Conservation (phyloP, 371 early-diverging fungal genomes). For the Nematocida major region DNA sequence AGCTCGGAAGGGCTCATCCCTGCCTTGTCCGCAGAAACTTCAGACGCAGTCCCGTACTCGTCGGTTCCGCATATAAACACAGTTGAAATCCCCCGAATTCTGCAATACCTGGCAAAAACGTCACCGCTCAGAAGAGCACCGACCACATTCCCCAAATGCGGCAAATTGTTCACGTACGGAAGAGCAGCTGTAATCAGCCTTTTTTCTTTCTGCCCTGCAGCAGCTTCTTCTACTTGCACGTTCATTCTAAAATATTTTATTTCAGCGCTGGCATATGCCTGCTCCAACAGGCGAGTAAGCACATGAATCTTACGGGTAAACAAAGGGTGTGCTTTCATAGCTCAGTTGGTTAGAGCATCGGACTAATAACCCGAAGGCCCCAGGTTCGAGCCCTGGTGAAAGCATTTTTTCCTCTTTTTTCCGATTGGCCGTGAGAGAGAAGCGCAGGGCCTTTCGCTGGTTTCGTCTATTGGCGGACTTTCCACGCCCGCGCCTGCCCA, state of each 20-base stretch:
- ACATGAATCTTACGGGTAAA: background rate
- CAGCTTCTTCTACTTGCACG: background rate
- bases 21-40: slow-evolving; percentile 80
- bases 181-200: slow-evolving; percentile 85
- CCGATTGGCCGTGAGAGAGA: too few relatives aligned
- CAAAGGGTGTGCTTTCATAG: slow-evolving; percentile 52
- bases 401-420: slow-evolving; percentile 53
- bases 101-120: slow-evolving; percentile 84
- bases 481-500: too few relatives aligned
- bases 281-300: background rate
- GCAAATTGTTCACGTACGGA: slow-evolving; percentile 98
- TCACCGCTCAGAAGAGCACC: slow-evolving; percentile 96
- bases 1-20: slow-evolving; percentile 71
- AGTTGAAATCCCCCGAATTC: slow-evolving; percentile 78
- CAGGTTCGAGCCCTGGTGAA: slow-evolving; percentile 58
- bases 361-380: slow-evolving; percentile 57
- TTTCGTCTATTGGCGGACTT: too few relatives aligned
- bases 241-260: background rate
- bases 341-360: slow-evolving; percentile 58
- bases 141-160: slow-evolving; percentile 97
- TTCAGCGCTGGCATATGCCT: background rate
- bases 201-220: background rate
- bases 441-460: too few relatives aligned
- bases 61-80: slow-evolving; percentile 96
- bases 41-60: slow-evolving; percentile 99